Evolutionary conservation across 1,284 basidiomycete species (phyloP).

Genomic region (Cerioporus squamosus): DNA sequence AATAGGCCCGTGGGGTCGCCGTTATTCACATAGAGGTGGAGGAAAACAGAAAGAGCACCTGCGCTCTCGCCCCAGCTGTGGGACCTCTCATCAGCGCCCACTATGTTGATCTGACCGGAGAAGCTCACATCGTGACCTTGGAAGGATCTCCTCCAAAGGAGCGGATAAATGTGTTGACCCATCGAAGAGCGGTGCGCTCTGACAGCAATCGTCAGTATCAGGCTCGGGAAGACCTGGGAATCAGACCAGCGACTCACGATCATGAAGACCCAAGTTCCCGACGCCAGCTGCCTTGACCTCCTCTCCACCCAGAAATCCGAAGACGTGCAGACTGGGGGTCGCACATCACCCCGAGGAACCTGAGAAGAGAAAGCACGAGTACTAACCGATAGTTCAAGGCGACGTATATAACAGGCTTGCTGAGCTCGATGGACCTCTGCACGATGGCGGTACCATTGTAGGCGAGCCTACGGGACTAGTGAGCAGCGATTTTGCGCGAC

Average conservation of each 20-base stretch:
- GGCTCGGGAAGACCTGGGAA: neutral
- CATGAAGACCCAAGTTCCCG: slow-evolving; percentile 56
- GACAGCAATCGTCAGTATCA: too few species aligned
- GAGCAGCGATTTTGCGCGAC: neutral
- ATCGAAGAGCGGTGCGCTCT: slow-evolving; percentile 50
- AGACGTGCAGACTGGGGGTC: neutral
- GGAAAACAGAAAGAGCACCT: slow-evolving; percentile 39
- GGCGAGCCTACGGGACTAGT: too few species aligned
- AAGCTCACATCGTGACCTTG: slow-evolving; percentile 36
- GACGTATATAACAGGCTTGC: slow-evolving; percentile 36
- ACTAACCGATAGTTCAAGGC: slow-evolving; percentile 39
- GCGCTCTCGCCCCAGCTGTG: slow-evolving; percentile 46
- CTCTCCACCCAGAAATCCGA: slow-evolving; percentile 31
- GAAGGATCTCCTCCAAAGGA: slow-evolving; percentile 41
- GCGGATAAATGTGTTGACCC: slow-evolving; percentile 50
- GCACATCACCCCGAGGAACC: neutral
- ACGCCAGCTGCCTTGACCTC: slow-evolving; percentile 53
- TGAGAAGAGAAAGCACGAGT: neutral
- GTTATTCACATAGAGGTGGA: slow-evolving; percentile 38
- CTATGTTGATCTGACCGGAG: neutral
- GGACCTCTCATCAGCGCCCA: too few species aligned
- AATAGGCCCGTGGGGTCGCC: slow-evolving; percentile 39
- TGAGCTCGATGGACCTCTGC: slow-evolving; percentile 38
- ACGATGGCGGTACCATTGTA: slow-evolving; percentile 17
- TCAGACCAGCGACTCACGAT: slow-evolving; percentile 42